phyloP scores from a whole-genome alignment of 2,329 filamentous ascomycete species.

The Ilyonectria robusta region DNA sequence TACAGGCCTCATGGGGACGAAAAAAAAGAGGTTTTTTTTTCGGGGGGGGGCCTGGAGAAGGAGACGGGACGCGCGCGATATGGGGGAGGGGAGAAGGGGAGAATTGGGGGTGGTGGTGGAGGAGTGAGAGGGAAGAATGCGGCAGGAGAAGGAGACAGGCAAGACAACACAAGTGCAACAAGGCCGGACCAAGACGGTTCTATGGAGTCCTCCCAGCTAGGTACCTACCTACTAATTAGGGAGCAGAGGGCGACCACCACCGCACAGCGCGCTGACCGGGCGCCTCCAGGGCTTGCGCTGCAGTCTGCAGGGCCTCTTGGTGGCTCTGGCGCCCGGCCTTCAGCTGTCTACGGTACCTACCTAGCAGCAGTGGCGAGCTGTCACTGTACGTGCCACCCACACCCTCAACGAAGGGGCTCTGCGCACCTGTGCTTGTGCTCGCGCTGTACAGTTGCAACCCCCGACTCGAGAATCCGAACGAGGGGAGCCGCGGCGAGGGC shows the following conservation, averaged over 20 bases:
- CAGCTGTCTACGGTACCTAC: neutral
- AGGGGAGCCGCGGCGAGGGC: too few relatives aligned
- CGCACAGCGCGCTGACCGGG: neutral
- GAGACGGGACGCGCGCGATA: conserved; percentile 45
- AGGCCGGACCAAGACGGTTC: conserved; percentile 16
- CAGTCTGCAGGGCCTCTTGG: neutral
- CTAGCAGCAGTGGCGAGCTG: too few relatives aligned
- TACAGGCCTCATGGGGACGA: conserved; percentile 54
- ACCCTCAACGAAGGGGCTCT: too few relatives aligned
- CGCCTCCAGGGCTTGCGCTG: conserved; percentile 1
- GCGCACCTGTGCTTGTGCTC: neutral
- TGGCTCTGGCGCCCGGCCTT: neutral
- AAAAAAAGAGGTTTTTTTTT: conserved; percentile 43
- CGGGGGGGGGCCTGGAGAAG: conserved; percentile 47
- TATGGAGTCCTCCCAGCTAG: neutral
- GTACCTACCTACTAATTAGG: neutral
- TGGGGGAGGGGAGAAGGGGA: conserved; percentile 42
- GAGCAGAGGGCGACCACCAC: neutral
- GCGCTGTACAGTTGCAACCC: too few relatives aligned
- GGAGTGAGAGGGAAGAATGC: conserved; percentile 42
- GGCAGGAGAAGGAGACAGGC: conserved; percentile 34
- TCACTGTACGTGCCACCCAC: too few relatives aligned
- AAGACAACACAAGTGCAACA: neutral
- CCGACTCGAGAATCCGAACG: too few relatives aligned
- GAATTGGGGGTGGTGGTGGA: conserved; percentile 43